phyloP scores from a whole-genome alignment of 208 protist species.

The Wallacemonas sp. region DNA sequence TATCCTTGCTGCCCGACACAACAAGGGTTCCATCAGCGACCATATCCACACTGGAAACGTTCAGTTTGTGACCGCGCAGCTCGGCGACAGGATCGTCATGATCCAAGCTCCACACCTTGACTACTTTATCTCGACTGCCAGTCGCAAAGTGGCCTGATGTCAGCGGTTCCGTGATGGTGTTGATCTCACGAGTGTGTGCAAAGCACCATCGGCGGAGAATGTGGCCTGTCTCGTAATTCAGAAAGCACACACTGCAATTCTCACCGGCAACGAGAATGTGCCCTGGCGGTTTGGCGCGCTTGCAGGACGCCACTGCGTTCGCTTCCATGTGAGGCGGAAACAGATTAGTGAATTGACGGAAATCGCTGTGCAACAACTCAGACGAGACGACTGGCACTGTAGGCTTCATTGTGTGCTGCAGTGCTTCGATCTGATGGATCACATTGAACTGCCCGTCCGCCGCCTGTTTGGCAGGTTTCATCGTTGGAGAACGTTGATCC shows the following conservation, averaged over 20 bases:
- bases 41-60: constrained; percentile 54
- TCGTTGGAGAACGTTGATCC: constrained; percentile 2
- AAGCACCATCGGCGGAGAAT: constrained; percentile 50
- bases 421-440: constrained; percentile 41
- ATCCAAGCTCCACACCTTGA: constrained; percentile 67
- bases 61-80: constrained; percentile 58
- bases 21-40: constrained; percentile 25
- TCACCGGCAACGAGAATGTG: constrained; percentile 58
- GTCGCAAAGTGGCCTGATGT: constrained; percentile 52
- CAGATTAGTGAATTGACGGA: constrained; percentile 54
- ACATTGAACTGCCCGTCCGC: constrained; percentile 15
- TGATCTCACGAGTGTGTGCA: constrained; percentile 61
- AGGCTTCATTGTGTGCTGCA: constrained; percentile 55
- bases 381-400: constrained; percentile 34
- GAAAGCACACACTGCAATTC: constrained; percentile 53
- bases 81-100: constrained; percentile 33
- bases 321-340: constrained; percentile 33
- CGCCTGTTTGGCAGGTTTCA: not conserved
- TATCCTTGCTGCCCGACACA: constrained; percentile 78
- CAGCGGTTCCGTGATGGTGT: constrained; percentile 52
- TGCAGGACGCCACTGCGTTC: constrained; percentile 60
- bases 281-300: constrained; percentile 32
- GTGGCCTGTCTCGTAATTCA: constrained; percentile 71
- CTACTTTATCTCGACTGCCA: constrained; percentile 52
- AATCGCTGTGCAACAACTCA: constrained; percentile 34